phyloP scores from a whole-genome alignment of 345 rosid species.

The Arabidopsis suecica region DNA sequence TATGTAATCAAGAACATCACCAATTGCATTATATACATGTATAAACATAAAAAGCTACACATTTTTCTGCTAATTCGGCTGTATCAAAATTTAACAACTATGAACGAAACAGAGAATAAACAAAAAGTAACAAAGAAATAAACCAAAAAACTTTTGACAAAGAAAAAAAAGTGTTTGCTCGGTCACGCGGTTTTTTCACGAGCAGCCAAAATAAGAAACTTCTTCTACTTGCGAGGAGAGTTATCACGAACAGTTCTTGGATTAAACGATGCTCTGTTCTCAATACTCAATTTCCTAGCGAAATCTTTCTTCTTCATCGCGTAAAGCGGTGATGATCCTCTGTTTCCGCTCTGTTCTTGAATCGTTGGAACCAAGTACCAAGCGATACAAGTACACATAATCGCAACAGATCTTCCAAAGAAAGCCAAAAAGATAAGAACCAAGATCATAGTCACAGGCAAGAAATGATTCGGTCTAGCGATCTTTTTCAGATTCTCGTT shows the following conservation, averaged over 20 bases:
- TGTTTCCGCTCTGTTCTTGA: conserved; percentile 39
- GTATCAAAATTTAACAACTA: conserved; percentile 36
- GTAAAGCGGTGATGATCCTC: conserved; percentile 23
- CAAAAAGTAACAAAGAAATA: background rate
- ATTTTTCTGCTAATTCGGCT: conserved; percentile 32
- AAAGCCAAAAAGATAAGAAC: conserved; percentile 60
- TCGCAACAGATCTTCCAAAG: conserved; percentile 70
- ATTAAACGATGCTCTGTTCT: conserved; percentile 43
- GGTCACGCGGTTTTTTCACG: conserved; percentile 33
- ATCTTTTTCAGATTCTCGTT: conserved; percentile 41
- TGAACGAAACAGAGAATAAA: conserved; percentile 28
- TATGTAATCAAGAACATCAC: conserved; percentile 10
- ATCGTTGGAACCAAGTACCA: conserved; percentile 73
- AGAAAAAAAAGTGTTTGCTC: background rate
- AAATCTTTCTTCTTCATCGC: conserved; percentile 57
- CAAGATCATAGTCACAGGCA: conserved; percentile 55
- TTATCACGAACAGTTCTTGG: conserved; percentile 39
- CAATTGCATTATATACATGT: conserved; percentile 6
- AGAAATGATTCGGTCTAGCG: conserved; percentile 54
- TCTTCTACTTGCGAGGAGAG: conserved; percentile 29
- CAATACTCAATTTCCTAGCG: conserved; percentile 49
- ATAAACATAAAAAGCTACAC: conserved; percentile 7
- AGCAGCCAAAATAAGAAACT: conserved; percentile 36
- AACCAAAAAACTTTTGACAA: conserved; percentile 6
- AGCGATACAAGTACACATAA: conserved; percentile 59